Evolutionary conservation across 495 filamentous ascomycete species (phyloP).

Genomic region (Hypoxylon rickii): DNA sequence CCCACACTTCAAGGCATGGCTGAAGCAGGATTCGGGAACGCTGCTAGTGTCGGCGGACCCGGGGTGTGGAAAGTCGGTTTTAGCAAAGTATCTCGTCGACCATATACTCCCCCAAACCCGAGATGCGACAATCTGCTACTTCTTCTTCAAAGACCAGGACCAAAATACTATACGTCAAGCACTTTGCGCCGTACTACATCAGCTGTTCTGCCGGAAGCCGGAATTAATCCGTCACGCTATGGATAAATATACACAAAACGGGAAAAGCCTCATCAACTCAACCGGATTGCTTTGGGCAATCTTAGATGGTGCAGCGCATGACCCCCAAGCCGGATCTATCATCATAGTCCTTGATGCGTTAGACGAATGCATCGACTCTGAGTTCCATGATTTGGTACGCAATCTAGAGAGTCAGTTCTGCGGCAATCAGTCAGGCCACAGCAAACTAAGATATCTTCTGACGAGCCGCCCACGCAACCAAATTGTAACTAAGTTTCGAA

Average conservation of each 20-base stretch:
- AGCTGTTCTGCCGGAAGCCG: slow-evolving; percentile 32
- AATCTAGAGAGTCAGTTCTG: too few species aligned
- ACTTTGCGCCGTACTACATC: slow-evolving; percentile 43
- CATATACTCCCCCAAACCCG: slow-evolving; percentile 6
- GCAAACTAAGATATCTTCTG: too few species aligned
- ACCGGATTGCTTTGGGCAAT: too few species aligned
- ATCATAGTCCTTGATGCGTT: too few species aligned
- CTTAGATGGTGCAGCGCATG: too few species aligned
- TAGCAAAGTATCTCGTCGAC: slow-evolving; percentile 47
- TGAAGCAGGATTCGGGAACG: slow-evolving; percentile 4
- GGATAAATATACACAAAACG: neutral
- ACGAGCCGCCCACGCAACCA: too few species aligned
- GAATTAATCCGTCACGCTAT: slow-evolving; percentile 11
- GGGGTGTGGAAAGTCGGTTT: slow-evolving; percentile 56
- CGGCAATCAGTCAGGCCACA: too few species aligned
- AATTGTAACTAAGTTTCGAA: too few species aligned
- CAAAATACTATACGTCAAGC: slow-evolving; percentile 33
- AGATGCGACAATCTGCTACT: slow-evolving; percentile 40
- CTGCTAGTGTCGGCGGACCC: slow-evolving; percentile 51
- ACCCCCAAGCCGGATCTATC: too few species aligned
- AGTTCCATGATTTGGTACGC: too few species aligned
- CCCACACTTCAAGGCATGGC: slow-evolving; percentile 2
- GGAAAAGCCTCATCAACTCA: too few species aligned
- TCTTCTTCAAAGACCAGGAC: slow-evolving; percentile 42
- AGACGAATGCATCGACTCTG: too few species aligned